Base-by-base conservation (phyloP, 129 eudicot species). In the Mikania micrantha region DNA sequence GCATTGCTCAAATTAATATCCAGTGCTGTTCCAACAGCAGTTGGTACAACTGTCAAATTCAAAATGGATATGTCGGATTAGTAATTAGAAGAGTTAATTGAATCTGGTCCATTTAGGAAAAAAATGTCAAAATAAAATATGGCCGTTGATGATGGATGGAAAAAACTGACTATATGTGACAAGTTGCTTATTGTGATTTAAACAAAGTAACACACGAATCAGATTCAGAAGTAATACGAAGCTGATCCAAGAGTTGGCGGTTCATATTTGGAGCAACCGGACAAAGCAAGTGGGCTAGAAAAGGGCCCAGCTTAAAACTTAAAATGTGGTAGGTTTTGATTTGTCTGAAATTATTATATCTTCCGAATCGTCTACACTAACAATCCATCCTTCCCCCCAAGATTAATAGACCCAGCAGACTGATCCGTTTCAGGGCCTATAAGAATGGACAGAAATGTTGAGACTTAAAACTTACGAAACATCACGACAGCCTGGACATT, bases 1-100 rank as follows among this genome's bases (percentile, higher is more conserved):
- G 87, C 95, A 65, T 93, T 93, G 96, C 99, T 93, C 74, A 93
- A 81, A 75, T 93, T 93, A 66, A 93, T 73, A 83, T 93, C 99
- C 87, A 93, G 72, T 62, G 99, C 99, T 52, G 99, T 93, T 74
- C 95, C 87, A 17, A 93, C 77, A 77, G 95, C 95, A 9, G 88
- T 88, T 57, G 99, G 99, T 74, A 93, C 95, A 86, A 93, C 99
- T 93, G 99, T 84, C 79, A 88, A 79, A 80, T 80, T 81, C 60
- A 93, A 86, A 93, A 80, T 68, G 87, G 84, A 84, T 88, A 91
- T 84, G 91, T 87, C 64, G 83, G 86, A 83, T 91, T 91, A 91
- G 95, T 87, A 72, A 60, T 82, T 60, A 67, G 75, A 84, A 66
- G 71, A 77, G 88, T 80, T 80, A 79, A 84, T 76, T 61, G 60